Conservation (phyloP, 164 flowering plant genomes). For the Euptelea pleiosperma region DNA sequence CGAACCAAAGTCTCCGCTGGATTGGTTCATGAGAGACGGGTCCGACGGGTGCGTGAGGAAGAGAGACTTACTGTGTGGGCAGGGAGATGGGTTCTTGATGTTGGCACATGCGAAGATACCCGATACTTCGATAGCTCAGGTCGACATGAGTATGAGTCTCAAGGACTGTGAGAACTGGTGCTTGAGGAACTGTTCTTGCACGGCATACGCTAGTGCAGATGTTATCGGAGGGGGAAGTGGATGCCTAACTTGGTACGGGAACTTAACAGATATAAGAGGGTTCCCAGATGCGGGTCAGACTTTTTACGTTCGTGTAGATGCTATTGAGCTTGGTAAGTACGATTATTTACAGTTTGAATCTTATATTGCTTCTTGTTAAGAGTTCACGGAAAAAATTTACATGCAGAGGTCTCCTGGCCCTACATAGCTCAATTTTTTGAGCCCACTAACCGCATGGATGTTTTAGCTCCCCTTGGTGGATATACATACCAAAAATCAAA, state of each 20-base stretch:
- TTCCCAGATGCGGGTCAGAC: constrained; percentile 21
- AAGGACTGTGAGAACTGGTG: constrained; percentile 37
- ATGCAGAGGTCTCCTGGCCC: no score
- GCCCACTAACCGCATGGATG: no score
- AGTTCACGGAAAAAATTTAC: no score
- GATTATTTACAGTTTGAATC: no score
- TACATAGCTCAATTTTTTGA: no score
- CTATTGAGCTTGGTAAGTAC: constrained; percentile 25
- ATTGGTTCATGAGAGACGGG: constrained; percentile 23
- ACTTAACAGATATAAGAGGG: constrained; percentile 22
- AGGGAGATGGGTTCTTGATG: constrained; percentile 14
- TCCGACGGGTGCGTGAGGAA: constrained; percentile 44
- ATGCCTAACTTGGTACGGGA: constrained; percentile 30
- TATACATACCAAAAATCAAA: no score
- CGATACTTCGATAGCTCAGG: constrained; percentile 17
- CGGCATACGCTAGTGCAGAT: constrained; percentile 35
- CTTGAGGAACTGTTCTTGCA: constrained; percentile 41
- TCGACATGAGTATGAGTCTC: constrained; percentile 24
- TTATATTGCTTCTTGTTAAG: no score
- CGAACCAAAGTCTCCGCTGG: background rate
- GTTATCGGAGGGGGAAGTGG: constrained; percentile 34
- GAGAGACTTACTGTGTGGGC: constrained; percentile 16
- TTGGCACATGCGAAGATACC: constrained; percentile 27
- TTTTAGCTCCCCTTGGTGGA: no score
- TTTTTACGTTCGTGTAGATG: constrained; percentile 26